phyloP scores from a whole-genome alignment of 495 filamentous ascomycete genomes.

The Neurospora africana region DNA sequence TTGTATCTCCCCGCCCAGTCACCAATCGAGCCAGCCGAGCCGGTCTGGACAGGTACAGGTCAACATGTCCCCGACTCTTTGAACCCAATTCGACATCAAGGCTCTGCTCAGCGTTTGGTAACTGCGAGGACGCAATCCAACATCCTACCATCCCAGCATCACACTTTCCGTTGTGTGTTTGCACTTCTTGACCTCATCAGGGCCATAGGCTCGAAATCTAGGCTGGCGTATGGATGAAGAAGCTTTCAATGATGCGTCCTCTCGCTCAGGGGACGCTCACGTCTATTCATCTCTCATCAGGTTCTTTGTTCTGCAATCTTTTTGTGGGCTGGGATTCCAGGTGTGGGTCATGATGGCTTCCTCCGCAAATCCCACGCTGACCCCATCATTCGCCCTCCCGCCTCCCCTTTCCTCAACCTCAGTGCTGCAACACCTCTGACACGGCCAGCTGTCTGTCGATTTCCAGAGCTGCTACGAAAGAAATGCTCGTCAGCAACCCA shows the following conservation, averaged over 20 bases:
- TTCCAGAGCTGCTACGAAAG: background rate
- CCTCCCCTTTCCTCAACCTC: background rate
- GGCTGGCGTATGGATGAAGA: background rate
- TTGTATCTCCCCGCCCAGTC: background rate
- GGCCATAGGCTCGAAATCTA: background rate
- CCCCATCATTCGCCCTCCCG: background rate
- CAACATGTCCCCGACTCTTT: background rate
- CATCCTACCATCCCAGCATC: constrained; percentile 7
- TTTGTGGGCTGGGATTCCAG: background rate
- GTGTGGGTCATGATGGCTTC: background rate
- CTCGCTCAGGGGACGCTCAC: background rate
- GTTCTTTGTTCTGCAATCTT: background rate
- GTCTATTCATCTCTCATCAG: background rate
- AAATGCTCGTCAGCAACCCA: background rate
- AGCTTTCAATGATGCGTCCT: background rate
- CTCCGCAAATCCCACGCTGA: background rate
- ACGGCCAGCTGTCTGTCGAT: background rate
- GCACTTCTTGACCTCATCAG: constrained; percentile 1
- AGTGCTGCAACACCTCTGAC: background rate
- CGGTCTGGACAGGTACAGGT: background rate
- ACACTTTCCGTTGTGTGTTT: constrained; percentile 1
- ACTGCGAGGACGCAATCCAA: background rate
- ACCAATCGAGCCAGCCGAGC: background rate
- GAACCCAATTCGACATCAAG: background rate
- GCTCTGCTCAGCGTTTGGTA: background rate